A percentile compares a stretch with the other conserved stretches of the same genome.
Conservation (phyloP, 1,139 yeast species). For the Debaryomyces subglobosus region DNA sequence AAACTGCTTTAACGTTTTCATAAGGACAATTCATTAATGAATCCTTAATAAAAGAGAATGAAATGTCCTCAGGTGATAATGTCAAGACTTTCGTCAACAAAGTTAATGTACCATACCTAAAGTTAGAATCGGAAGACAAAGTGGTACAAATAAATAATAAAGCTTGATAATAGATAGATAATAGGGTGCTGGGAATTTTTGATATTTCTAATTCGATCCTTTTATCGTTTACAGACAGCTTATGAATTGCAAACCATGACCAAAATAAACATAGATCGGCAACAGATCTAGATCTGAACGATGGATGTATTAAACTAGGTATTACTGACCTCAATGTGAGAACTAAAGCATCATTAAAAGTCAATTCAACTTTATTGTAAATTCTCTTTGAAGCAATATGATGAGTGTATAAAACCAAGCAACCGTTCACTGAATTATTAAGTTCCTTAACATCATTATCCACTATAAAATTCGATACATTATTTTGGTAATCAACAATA, state of each 20-base stretch:
- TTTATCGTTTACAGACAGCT: slow-evolving; percentile 19
- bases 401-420: slow-evolving; percentile 32
- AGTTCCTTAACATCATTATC: slow-evolving; percentile 29
- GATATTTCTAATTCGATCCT: slow-evolving; percentile 34
- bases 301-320: slow-evolving; percentile 40
- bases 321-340: slow-evolving; percentile 36
- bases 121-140: slow-evolving; percentile 13
- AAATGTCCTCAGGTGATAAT: slow-evolving; percentile 54
- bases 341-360: slow-evolving; percentile 38
- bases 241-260: slow-evolving; percentile 44
- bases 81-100: slow-evolving; percentile 59
- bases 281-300: slow-evolving; percentile 25
- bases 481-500: slow-evolving; percentile 38
- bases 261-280: slow-evolving; percentile 40
- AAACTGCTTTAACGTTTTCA: slow-evolving; percentile 57
- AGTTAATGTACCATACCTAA: slow-evolving; percentile 43
- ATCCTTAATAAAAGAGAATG: slow-evolving; percentile 66
- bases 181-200: slow-evolving; percentile 31
- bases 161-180: slow-evolving; percentile 38
- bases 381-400: slow-evolving; percentile 18
- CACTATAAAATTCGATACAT: slow-evolving; percentile 29
- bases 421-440: slow-evolving; percentile 35
- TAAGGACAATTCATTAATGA: slow-evolving; percentile 72
- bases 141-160: slow-evolving; percentile 30
- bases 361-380: slow-evolving; percentile 21